Base-by-base conservation (phyloP, 2,329 filamentous ascomycete species). In the Botrytis aclada region DNA sequence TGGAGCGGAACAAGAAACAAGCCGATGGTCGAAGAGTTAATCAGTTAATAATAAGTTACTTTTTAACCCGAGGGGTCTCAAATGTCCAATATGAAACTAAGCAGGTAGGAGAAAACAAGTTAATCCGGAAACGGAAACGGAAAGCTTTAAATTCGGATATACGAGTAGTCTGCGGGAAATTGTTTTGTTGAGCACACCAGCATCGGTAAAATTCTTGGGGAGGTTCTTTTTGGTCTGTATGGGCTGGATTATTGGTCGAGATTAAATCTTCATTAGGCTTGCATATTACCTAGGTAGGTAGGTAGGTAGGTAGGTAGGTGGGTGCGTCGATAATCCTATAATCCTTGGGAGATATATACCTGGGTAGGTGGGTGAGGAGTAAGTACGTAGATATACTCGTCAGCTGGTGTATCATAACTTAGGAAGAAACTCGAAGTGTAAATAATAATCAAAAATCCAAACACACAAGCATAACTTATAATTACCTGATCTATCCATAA, bases 181-280 rank as follows among this genome's bases (percentile, higher is more conserved):
- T 56, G 51, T 56, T 56, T 66, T 66, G 64, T 66, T 66, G 64
- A 54, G 64, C 47, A 54, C 12, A 54, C 47, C 47, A n/a, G 25
- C 64, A 37, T 51, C 32, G 32, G 64, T 34, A 54, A 66, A 54
- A 22, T 25, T 34, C 37, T 54, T 34, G 64, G 45, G 64, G n/a
- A 66, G 22, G 7, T 20, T 37, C 47, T 39, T 62, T 41, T n/a
- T 39, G 20, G 20, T 22, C 1, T 41, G 61, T 20, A 63, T 29
- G 20, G 18, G 61, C 6, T 7, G 37, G 12, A 5, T 43, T 29
- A 62, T 61, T 61, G 22, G 58, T 39, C n/a, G 58, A 39, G n/a
- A 10, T n/a, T 39, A 4, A 25, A 39, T 39, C 5, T 25, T 9
- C 8, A 61, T 62, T 41, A 62, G 60, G 39, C 34, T 9, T 62